phyloP scores from a whole-genome alignment of 352 stramenopile species.

The Pythium apleroticum region DNA sequence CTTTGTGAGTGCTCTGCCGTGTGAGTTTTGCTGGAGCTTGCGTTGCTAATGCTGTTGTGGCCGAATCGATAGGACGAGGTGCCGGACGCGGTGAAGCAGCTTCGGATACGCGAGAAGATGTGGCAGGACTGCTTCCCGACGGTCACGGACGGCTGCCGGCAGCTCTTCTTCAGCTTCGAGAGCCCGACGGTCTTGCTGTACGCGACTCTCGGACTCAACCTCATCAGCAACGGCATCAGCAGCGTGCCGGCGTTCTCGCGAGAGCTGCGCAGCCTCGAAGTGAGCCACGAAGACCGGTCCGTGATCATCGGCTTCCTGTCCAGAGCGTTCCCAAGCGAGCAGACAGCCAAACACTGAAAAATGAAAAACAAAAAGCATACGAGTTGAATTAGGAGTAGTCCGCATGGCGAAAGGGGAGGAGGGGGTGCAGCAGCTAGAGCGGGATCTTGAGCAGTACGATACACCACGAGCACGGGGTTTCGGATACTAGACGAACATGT shows the following conservation, averaged over 20 bases:
- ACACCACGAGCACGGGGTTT: no score
- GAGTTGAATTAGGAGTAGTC: not conserved
- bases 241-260: constrained; percentile 79
- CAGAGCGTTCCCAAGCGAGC: constrained; percentile 64
- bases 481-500: no score
- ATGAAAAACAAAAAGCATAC: not conserved
- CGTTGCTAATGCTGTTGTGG: not conserved
- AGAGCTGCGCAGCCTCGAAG: constrained; percentile 75
- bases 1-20: not conserved
- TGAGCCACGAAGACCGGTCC: constrained; percentile 68
- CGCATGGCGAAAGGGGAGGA: no score
- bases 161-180: constrained; percentile 75
- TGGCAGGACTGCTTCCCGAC: constrained; percentile 83
- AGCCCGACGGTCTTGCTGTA: constrained; percentile 79
- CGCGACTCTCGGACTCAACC: constrained; percentile 76
- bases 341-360: not conserved
- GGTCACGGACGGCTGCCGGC: constrained; percentile 64
- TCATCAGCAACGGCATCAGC: constrained; percentile 84
- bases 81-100: constrained; percentile 40
- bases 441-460: no score
- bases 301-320: constrained; percentile 79
- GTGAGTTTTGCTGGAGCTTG: not conserved
- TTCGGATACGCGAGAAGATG: constrained; percentile 64
- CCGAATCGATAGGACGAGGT: constrained; percentile 27
- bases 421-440: no score